Conservation (phyloP, 139 green algal species). For the Limnomonas spitsbergensis region DNA sequence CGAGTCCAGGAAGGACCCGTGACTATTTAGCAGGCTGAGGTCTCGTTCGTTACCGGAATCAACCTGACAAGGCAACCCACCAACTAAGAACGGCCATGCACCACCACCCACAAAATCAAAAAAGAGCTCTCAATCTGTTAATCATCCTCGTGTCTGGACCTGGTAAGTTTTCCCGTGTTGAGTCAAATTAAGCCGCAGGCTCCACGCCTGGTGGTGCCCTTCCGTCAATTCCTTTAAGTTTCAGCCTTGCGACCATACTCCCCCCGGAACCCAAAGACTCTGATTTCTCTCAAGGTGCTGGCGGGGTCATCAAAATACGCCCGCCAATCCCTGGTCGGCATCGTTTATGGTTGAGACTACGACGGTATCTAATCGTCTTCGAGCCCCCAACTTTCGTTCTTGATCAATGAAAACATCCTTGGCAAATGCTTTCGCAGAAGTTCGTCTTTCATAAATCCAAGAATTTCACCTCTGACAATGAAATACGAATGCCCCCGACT, state of each 20-base stretch:
- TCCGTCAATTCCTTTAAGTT: slow-evolving; percentile 97
- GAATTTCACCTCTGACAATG: slow-evolving; percentile 99
- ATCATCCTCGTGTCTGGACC: slow-evolving; percentile 93
- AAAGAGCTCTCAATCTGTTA: slow-evolving; percentile 95
- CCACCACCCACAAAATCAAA: slow-evolving; percentile 89
- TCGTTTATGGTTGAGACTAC: slow-evolving; percentile 72
- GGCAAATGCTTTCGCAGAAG: slow-evolving; percentile 98
- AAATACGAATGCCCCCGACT: slow-evolving; percentile 99
- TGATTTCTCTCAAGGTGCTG: slow-evolving; percentile 99
- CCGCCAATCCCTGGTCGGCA: slow-evolving; percentile 63
- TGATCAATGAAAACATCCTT: slow-evolving; percentile 99
- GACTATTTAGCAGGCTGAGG: slow-evolving; percentile 95
- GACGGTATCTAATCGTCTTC: slow-evolving; percentile 99
- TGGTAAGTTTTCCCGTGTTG: slow-evolving; percentile 95
- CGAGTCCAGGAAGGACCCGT: slow-evolving; percentile 27
- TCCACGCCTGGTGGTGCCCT: slow-evolving; percentile 93
- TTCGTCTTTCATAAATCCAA: slow-evolving; percentile 99
- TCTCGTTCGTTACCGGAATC: slow-evolving; percentile 96
- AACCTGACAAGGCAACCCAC: slow-evolving; percentile 94
- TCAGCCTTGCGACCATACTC: slow-evolving; percentile 95
- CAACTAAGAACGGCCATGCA: slow-evolving; percentile 80
- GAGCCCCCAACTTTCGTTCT: slow-evolving; percentile 99
- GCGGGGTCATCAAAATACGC: slow-evolving; percentile 92
- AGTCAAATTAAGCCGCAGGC: slow-evolving; percentile 96
- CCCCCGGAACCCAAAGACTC: slow-evolving; percentile 96